Conservation (phyloP, 495 filamentous ascomycete genomes). For the Amphirosellinia nigrospora region DNA sequence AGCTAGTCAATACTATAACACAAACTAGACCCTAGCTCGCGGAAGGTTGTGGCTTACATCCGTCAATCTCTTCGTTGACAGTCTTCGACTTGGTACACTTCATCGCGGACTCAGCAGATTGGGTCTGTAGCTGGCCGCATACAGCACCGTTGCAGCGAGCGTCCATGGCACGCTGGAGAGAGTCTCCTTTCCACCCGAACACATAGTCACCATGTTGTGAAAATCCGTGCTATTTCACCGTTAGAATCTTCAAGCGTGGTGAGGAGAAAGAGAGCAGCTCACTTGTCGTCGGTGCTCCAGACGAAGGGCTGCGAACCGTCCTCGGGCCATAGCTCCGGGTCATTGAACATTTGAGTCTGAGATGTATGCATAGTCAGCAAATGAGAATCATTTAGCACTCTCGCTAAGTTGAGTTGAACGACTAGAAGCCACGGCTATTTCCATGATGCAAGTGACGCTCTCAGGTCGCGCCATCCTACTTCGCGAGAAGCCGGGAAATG, state of each 20-base stretch:
- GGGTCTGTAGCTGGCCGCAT: slow-evolving; percentile 44
- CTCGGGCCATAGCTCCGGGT: slow-evolving; percentile 42
- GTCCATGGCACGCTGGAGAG: slow-evolving; percentile 49
- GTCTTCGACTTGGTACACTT: slow-evolving; percentile 48
- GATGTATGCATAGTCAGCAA: neutral
- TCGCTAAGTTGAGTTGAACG: neutral
- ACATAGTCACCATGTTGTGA: slow-evolving; percentile 51
- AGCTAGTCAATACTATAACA: slow-evolving; percentile 25
- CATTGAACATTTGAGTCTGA: slow-evolving; percentile 43
- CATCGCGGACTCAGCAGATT: slow-evolving; percentile 43
- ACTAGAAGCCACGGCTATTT: neutral
- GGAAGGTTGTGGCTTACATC: slow-evolving; percentile 44
- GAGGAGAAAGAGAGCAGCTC: slow-evolving; percentile 30
- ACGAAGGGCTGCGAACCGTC: slow-evolving; percentile 46
- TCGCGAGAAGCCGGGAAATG: neutral
- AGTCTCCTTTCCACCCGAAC: slow-evolving; percentile 48
- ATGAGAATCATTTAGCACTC: neutral
- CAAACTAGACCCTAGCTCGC: neutral
- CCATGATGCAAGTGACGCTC: neutral
- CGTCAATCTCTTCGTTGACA: slow-evolving; percentile 50
- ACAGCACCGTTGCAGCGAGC: slow-evolving; percentile 43
- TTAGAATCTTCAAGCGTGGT: slow-evolving; percentile 13
- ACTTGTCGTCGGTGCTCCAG: slow-evolving; percentile 41
- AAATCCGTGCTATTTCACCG: slow-evolving; percentile 35
- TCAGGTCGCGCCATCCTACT: neutral